Evolutionary conservation across 306 rosid species (phyloP).

Genomic region (Cicer cuneatum): DNA sequence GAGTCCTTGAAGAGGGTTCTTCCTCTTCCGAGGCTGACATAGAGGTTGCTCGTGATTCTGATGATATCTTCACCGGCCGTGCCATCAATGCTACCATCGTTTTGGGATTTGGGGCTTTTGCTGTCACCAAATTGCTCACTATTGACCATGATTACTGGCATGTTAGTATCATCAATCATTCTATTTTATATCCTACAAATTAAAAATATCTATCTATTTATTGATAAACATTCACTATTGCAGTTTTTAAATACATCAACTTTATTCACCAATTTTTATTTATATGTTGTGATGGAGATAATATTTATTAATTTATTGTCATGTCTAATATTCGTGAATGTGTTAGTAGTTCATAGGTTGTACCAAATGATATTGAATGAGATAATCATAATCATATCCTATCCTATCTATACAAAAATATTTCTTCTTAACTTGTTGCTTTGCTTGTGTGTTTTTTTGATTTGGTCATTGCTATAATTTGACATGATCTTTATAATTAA

Average conservation of each 20-base stretch:
- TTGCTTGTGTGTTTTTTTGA: background rate
- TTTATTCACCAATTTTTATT: too few relatives aligned
- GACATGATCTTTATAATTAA: background rate
- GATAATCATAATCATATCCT: background rate
- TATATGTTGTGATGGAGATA: too few relatives aligned
- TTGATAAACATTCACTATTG: too few relatives aligned
- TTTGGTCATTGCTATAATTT: background rate
- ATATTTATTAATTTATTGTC: too few relatives aligned
- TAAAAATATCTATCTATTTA: too few relatives aligned
- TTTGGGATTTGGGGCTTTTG: constrained; percentile 85
- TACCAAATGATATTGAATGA: background rate
- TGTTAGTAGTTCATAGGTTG: background rate
- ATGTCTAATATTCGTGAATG: too few relatives aligned
- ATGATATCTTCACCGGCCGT: constrained; percentile 54
- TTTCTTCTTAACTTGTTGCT: background rate
- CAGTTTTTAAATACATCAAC: too few relatives aligned
- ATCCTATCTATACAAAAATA: background rate
- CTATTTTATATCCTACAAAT: background rate
- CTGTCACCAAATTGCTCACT: constrained; percentile 82
- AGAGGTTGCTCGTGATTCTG: constrained; percentile 41
- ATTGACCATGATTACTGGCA: constrained; percentile 96
- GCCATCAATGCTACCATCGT: constrained; percentile 76
- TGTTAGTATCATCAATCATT: constrained; percentile 55
- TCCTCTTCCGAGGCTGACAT: constrained; percentile 40
- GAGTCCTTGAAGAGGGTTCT: constrained; percentile 35